Evolutionary conservation across 176 grass and related monocot species (phyloP), one percentile per base, ranked within the genome.

Genomic region (Carex myosuroides): DNA sequence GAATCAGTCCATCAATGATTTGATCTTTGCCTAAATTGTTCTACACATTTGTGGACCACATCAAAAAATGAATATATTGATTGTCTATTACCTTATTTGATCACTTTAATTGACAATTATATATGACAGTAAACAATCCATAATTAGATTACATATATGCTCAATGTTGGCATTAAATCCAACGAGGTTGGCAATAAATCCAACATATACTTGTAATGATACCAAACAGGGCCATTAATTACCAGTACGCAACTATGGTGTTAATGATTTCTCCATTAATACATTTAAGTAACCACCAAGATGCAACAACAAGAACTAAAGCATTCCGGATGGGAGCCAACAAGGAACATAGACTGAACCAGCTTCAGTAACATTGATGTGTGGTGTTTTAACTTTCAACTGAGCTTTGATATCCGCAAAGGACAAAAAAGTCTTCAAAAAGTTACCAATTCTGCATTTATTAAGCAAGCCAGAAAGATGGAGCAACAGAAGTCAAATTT

Each of bases 321-420:
- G 22, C 22, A 61, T 84, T 46, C 62, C 60, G 26, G 29, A 55
- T 50, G 37, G 37, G 85, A 83, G 95, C 90, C 89, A 87, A 99
- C 88, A 81, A 88, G 88, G 80, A 93, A 93, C 79, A 92, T 41
- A 84, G 89, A 94, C 90, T 92, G 87, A 94, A 96, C 91, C 82
- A 84, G 87, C 83, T 89, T 90, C 83, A 83, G 79, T 84, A 87
- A 70, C 88, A 86, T 88, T 90, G 87, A 91, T 88, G 88, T 87
- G 91, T 92, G 93, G 91, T 96, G 93, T 79, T 67, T 56, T n/a
- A 54, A 29, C 46, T 75, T 75, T 30, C 46, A 54, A 75, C 71
- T 54, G 22, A 86, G 32, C 7, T 32, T 33, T 39, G 52, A 10
- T 52, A 48, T 18, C 44, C 24, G 5, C 18, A 12, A 24, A 83